These are phyloP conservation scores for Colletotrichum sidae DNA, from an alignment of 2,329 filamentous ascomycete genomes.

Conservation along the genomic window DNA sequence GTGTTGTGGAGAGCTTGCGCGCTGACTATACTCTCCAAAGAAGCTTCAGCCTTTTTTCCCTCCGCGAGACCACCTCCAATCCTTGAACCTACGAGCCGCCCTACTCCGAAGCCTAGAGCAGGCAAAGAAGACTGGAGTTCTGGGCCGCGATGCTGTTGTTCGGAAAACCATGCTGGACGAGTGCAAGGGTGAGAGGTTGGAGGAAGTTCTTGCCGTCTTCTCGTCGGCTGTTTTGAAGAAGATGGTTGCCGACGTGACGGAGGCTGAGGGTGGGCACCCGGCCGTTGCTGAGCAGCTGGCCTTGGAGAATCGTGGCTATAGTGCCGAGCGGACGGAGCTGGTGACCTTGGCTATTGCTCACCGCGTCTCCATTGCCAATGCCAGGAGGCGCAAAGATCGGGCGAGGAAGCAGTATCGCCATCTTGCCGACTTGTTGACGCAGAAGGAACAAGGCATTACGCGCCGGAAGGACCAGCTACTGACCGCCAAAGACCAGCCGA, in stretches of 20 bases:
- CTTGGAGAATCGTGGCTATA: slow-evolving; percentile 69
- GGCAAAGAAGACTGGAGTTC: slow-evolving; percentile 85
- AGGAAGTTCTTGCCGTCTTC: slow-evolving; percentile 86
- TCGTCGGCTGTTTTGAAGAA: slow-evolving; percentile 86
- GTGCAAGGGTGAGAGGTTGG: slow-evolving; percentile 90
- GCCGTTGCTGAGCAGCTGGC: slow-evolving; percentile 67
- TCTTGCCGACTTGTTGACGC: slow-evolving; percentile 73
- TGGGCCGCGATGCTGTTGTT: slow-evolving; percentile 83
- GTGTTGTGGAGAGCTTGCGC: not conserved
- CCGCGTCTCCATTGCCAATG: slow-evolving; percentile 71
- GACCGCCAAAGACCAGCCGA: slow-evolving; percentile 42
- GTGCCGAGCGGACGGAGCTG: slow-evolving; percentile 65
- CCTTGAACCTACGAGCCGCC: slow-evolving; percentile 87
- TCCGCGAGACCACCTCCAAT: slow-evolving; percentile 89
- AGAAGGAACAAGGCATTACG: slow-evolving; percentile 70
- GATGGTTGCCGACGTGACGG: slow-evolving; percentile 59
- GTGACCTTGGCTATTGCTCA: slow-evolving; percentile 79
- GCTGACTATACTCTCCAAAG: slow-evolving; percentile 53
- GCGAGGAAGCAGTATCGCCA: slow-evolving; percentile 69
- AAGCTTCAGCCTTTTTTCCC: slow-evolving; percentile 94
- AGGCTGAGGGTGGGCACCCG: slow-evolving; percentile 52
- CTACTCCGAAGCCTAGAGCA: slow-evolving; percentile 85
- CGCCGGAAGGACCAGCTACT: slow-evolving; percentile 62
- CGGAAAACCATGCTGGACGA: slow-evolving; percentile 98
- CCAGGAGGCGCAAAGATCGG: slow-evolving; percentile 70